phyloP scores from a whole-genome alignment of 768 basidiomycete species.

The Daedaleopsis sinensis region DNA sequence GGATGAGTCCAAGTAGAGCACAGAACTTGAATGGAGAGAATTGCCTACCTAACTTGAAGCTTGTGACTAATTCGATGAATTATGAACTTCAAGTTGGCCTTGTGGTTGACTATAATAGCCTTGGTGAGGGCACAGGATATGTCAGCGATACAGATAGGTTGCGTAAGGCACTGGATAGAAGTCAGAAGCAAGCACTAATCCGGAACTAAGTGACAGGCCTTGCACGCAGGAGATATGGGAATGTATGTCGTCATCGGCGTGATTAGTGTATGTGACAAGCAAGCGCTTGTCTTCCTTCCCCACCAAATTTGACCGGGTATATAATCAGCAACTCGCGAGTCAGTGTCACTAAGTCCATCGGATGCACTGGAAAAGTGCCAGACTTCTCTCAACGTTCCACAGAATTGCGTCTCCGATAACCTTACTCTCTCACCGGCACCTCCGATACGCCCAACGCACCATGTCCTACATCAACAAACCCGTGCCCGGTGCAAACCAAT shows the following conservation, averaged over 20 bases:
- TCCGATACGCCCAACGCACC: background rate
- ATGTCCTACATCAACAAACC: slow-evolving; percentile 44
- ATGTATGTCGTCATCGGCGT: slow-evolving; percentile 5
- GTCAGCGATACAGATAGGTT: background rate
- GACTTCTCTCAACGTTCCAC: too few species aligned
- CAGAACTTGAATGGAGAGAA: background rate
- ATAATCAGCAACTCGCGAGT: too few species aligned
- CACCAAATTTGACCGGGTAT: too few species aligned
- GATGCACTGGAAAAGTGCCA: background rate
- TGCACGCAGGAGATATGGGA: background rate
- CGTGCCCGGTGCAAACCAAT: slow-evolving; percentile 55
- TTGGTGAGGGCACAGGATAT: background rate
- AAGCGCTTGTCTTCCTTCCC: background rate
- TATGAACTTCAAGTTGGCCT: background rate
- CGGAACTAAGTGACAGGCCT: background rate
- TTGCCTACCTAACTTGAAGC: too few species aligned
- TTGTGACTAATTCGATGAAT: too few species aligned
- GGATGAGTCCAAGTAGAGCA: background rate
- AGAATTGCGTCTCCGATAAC: background rate
- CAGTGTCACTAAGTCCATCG: background rate
- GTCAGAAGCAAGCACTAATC: background rate
- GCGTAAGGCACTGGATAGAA: background rate
- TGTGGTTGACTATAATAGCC: background rate
- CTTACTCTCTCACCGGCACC: background rate
- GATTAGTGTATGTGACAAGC: background rate